Base-by-base conservation (phyloP, 148 eudicot species). In the Bassia scoparia region DNA sequence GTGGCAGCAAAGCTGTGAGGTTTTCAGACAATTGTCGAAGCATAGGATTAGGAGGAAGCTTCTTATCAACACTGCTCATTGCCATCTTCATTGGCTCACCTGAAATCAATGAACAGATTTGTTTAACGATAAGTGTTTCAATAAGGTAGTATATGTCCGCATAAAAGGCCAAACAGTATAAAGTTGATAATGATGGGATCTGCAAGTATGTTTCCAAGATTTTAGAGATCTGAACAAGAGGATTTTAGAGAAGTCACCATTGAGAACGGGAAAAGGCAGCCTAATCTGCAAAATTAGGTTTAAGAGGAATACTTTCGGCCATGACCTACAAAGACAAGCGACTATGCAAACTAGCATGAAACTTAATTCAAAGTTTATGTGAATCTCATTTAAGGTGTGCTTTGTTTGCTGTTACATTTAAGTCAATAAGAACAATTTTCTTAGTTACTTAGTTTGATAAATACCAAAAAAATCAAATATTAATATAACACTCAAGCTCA, bases 71-170 rank as follows among this genome's bases (percentile, higher is more conserved):
- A 67, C 79, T 72, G 41, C 60, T 92, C 82, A 81, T 81, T 11
- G 97, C 97, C 97, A 95, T 88, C 86, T 91, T 95, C 73, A 85
- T 20, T 20, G 97, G 96, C 61, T 95, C 92, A 69, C 99, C 98
- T 95, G 88, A 71, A 73, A 44, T 73, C 37, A 79, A 69, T 21
- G 43, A 18, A 77, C 21, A 35, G n/a, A 53, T 63, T 34, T 55
- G 3, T 23, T 61, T 12, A 31, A 17, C n/a, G 1, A 31, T 30
- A 14, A 23, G 31, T n/a, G n/a, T n/a, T n/a, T n/a, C n/a, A n/a
- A n/a, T n/a, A n/a, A 69, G 30, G 70, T n/a, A 33, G 70, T 69
- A 52, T 31, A 52, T 62, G 62, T 31, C 24, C 12, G 63, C 34
- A 61, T 31, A 33, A 26, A 61, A 35, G 23, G 52, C 21, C 56